Base-by-base conservation (phyloP, 75 land plant species). In the Selaginella tamariscina region DNA sequence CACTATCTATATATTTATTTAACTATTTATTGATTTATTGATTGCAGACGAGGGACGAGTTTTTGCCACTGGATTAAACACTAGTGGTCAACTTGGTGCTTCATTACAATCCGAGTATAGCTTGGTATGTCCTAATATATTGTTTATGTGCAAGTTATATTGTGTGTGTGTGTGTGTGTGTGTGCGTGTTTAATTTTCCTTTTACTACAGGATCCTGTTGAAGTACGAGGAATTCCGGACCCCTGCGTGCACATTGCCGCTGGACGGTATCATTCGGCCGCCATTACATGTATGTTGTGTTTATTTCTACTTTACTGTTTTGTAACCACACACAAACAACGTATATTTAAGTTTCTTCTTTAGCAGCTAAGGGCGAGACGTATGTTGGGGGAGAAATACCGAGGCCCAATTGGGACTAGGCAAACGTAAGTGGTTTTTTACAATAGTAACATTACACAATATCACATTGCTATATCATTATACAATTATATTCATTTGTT, bases 11-110 rank as follows among this genome's bases (percentile, higher is more conserved):
- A n/a, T n/a, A n/a, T n/a, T n/a, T n/a, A n/a, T n/a, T n/a, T n/a
- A n/a, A n/a, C n/a, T n/a, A n/a, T n/a, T n/a, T n/a, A n/a, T n/a
- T n/a, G n/a, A n/a, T n/a, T n/a, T 31, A 56, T 33, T 26, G 54
- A 32, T 60, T 56, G 54, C 87, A 89, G 96, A 88, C 68, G 68
- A 71, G 49, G 89, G 94, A 26, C 72, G 85, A 30, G 94, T 91
- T n/a, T 86, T 73, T 76, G 85, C 97, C 13, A 65, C 94, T 30
- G 97, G 97, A 11, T 68, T 91, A 66, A 91, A 91, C 80, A 82
- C 84, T 65, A 83, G 76, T 74, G 97, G 97, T 32, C 97, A 91
- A 67, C 66, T 88, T 20, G 97, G 94, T 9, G 56, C 81, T 27
- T 68, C 83, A 60, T 62, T 76, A 55, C 57, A 56, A 24, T 65